phyloP scores from a whole-genome alignment of 2,329 filamentous ascomycete species.

The Plectosphaerella sp. region DNA sequence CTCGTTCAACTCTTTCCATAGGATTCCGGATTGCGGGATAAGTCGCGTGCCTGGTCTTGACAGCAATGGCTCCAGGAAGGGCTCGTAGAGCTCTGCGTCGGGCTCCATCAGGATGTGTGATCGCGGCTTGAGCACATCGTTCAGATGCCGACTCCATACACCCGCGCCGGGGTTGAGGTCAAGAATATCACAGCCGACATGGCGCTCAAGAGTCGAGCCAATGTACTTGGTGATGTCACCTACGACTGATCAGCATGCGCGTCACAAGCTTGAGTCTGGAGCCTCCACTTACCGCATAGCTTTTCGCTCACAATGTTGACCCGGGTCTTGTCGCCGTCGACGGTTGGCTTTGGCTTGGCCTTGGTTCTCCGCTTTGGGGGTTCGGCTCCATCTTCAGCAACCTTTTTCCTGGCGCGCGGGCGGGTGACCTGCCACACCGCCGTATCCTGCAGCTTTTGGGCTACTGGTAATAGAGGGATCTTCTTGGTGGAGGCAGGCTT shows the following conservation, averaged over 20 bases:
- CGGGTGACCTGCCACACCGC: not conserved
- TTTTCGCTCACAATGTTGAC: constrained; percentile 49
- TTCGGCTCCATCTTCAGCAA: not conserved
- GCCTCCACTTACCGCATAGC: constrained; percentile 40
- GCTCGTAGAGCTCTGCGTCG: constrained; percentile 50
- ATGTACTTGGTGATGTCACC: constrained; percentile 69
- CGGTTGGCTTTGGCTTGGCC: not conserved
- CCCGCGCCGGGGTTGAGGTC: constrained; percentile 81
- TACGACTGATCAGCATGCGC: constrained; percentile 17
- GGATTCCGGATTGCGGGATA: constrained; percentile 51
- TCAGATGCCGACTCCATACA: constrained; percentile 72
- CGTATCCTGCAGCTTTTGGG: not conserved
- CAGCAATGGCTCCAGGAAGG: constrained; percentile 57
- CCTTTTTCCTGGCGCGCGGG: not conserved
- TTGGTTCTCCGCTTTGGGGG: not conserved
- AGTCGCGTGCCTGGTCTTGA: constrained; percentile 43
- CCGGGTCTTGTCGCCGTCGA: constrained; percentile 29
- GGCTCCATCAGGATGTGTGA: constrained; percentile 82
- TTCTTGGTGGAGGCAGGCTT: not conserved
- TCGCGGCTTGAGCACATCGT: constrained; percentile 71
- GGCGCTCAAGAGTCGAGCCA: constrained; percentile 61
- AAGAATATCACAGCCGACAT: constrained; percentile 77
- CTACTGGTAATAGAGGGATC: not conserved
- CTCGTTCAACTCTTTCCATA: constrained; percentile 54
- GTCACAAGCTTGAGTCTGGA: not conserved